These are phyloP conservation scores for Kazachstania bromeliacearum DNA, from an alignment of 805 yeast genomes.

Conservation along the genomic window DNA sequence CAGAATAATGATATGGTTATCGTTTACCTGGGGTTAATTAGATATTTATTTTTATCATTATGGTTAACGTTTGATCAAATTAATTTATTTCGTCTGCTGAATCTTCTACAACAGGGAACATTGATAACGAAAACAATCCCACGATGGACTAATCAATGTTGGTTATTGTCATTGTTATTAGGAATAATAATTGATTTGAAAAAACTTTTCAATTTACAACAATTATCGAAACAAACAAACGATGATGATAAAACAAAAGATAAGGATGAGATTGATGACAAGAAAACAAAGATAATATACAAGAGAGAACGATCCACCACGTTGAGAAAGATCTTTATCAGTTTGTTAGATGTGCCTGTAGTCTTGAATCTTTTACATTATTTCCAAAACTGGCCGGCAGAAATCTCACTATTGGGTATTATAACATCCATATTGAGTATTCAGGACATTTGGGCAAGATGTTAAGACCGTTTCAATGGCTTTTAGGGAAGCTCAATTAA, in stretches of 20 bases:
- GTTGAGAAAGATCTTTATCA: neutral
- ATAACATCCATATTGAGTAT: neutral
- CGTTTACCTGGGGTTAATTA: neutral
- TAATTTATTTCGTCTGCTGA: neutral
- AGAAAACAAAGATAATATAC: neutral
- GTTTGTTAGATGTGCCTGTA: neutral
- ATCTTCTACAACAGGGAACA: neutral
- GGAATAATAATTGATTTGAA: neutral
- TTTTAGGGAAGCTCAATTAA: too few relatives aligned
- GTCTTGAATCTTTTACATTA: conserved; percentile 1
- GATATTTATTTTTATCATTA: neutral
- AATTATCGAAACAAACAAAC: neutral
- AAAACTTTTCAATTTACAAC: neutral
- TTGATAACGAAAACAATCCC: neutral
- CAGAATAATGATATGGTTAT: neutral
- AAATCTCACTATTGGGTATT: conserved; percentile 1
- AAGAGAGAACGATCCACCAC: neutral
- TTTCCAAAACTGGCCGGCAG: neutral
- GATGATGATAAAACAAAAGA: neutral
- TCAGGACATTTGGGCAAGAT: neutral
- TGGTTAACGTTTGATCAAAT: conserved; percentile 1
- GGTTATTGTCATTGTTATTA: conserved; percentile 2
- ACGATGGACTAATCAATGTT: neutral
- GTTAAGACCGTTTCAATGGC: too few relatives aligned
- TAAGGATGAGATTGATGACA: neutral